Base-by-base conservation (phyloP, 2,329 filamentous ascomycete genomes). In the Colletotrichum magnum region DNA sequence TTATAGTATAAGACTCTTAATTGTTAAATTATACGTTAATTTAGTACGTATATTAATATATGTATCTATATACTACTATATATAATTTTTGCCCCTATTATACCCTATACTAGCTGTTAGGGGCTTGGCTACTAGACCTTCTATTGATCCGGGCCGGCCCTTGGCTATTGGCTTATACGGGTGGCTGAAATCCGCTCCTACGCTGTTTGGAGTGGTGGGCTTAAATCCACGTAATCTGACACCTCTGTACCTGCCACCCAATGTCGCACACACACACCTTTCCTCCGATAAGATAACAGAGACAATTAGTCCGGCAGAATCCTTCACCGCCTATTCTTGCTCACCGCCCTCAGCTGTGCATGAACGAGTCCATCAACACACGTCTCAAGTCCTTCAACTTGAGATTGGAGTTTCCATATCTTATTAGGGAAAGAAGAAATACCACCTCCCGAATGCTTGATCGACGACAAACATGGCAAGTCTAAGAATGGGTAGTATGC, bases 401-500 rank as follows among this genome's bases (percentile, higher is more conserved):
- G 54, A 48, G 28, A 18, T 32, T 32, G 43, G 48, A 41, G 63
- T 39, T 47, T 69, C 58, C 36, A 3, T 24, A 57, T 64, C 48
- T 68, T 45, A 69, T 61, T 26, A 32, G 18, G 32, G 58, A 64
- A 58, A 45, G 32, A 41, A 39, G 15, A 15, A 15, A 12, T 48
- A 26, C 57, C 32, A 62, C 45, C 3, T 10, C 9, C 10, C 32
- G 54, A 18, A 58, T 65, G 56, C 13, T n/a, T 53, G 52, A 45
- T 61, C 7, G 39, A 24, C 26, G 16, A 13, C 24, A 12, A 69
- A 61, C 7, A 88, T 88, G 86, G 75, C 81, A 10, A 79, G 82
- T 36, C 74, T 82, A 18, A 82, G 80, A 57, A 79, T 89, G 75
- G 79, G 78, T 48, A 79, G 78, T 52, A 76, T 90, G 71, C 86